These are phyloP conservation scores for Zymoseptoria ardabiliae DNA, from an alignment of 2,329 filamentous ascomycete genomes.

Conservation along the genomic window DNA sequence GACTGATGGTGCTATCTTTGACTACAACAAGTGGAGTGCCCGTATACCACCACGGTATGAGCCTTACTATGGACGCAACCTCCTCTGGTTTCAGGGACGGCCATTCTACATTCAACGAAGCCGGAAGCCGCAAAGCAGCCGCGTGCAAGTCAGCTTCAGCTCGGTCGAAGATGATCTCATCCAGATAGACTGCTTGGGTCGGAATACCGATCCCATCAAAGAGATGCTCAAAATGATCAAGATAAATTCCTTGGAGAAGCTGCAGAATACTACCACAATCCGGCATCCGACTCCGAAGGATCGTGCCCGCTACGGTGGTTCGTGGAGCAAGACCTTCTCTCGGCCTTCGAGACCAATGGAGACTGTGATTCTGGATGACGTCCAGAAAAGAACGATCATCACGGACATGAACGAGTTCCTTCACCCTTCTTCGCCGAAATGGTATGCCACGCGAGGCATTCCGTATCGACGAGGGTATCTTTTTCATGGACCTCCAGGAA, in stretches of 20 bases:
- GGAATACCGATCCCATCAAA: constrained; percentile 43
- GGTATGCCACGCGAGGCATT: constrained; percentile 78
- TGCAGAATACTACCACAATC: constrained; percentile 40
- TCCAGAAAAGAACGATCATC: constrained; percentile 59
- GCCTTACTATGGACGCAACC: constrained; percentile 41
- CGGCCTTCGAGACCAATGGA: constrained; percentile 63
- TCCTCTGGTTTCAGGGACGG: constrained; percentile 37
- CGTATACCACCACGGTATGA: constrained; percentile 43
- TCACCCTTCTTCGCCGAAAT: constrained; percentile 62
- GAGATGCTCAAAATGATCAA: constrained; percentile 40
- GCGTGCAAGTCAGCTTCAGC: constrained; percentile 19
- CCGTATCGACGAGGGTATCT: constrained; percentile 81
- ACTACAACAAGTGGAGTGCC: constrained; percentile 44
- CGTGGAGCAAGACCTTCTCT: constrained; percentile 38
- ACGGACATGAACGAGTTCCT: constrained; percentile 72
- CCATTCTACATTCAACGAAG: constrained; percentile 38
- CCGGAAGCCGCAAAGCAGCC: constrained; percentile 26
- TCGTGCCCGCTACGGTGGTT: constrained; percentile 26
- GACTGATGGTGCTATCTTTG: constrained; percentile 39
- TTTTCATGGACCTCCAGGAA: constrained; percentile 58
- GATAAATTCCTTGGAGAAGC: constrained; percentile 36
- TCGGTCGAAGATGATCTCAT: constrained; percentile 36
- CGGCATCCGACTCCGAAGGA: constrained; percentile 40
- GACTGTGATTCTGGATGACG: constrained; percentile 65
- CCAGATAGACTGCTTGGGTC: constrained; percentile 41